Evolutionary conservation across 345 rosid species (phyloP).

Genomic region (Aegle marmelos): DNA sequence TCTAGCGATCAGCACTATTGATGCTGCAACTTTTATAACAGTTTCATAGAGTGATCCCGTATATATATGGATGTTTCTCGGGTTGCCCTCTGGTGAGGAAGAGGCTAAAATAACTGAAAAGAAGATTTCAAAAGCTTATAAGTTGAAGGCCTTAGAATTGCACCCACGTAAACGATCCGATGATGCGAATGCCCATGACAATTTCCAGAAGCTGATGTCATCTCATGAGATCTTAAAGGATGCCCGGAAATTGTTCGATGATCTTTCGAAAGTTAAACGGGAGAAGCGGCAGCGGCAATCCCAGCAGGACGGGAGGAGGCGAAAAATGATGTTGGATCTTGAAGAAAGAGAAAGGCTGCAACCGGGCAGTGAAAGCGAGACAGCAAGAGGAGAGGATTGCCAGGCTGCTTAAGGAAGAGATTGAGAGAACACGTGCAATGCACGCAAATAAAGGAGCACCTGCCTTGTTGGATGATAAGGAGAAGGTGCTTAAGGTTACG

Average conservation of each 20-base stretch:
- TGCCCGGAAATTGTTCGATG: slow-evolving; percentile 80
- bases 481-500: slow-evolving; percentile 67
- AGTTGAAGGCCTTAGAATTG: slow-evolving; percentile 65
- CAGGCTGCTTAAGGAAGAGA: slow-evolving; percentile 70
- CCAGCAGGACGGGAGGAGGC: slow-evolving; percentile 63
- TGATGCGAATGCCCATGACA: slow-evolving; percentile 72
- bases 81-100: slow-evolving; percentile 85
- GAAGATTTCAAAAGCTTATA: slow-evolving; percentile 76
- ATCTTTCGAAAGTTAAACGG: slow-evolving; percentile 64
- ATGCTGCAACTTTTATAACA: no score
- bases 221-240: slow-evolving; percentile 79
- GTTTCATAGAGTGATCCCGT: no score
- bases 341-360: slow-evolving; percentile 74
- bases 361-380: slow-evolving; percentile 36
- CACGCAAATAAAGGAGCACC: slow-evolving; percentile 40
- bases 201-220: slow-evolving; percentile 67
- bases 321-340: slow-evolving; percentile 75
- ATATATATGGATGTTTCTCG: slow-evolving; percentile 34
- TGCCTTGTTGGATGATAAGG: slow-evolving; percentile 54
- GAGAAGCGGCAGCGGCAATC: slow-evolving; percentile 51
- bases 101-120: slow-evolving; percentile 65
- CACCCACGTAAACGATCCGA: slow-evolving; percentile 90
- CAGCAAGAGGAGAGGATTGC: slow-evolving; percentile 67
- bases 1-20: no score
- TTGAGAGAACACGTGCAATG: slow-evolving; percentile 67